Evolutionary conservation across 768 basidiomycete species (phyloP).

Genomic region (Favolaschia claudopus): DNA sequence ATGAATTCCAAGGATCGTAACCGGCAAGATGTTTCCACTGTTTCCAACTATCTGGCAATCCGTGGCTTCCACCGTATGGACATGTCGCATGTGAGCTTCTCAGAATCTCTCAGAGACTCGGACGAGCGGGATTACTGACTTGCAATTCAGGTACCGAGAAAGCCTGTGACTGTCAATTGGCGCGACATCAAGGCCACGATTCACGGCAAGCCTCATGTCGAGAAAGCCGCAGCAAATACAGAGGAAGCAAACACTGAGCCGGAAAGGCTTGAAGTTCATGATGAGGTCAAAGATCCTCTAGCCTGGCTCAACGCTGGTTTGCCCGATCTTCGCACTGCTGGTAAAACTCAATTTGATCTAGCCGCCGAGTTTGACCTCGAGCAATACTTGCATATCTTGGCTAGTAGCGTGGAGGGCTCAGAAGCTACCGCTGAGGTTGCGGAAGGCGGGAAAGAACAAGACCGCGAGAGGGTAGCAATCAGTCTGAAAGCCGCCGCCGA

Average conservation of each 20-base stretch:
- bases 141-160: background rate
- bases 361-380: conserved; percentile 4
- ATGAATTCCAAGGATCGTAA: background rate
- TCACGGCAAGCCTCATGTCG: background rate
- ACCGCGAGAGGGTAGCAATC: too few relatives aligned
- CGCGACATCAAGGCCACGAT: background rate
- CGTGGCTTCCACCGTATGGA: background rate
- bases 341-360: background rate
- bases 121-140: background rate
- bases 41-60: conserved; percentile 4
- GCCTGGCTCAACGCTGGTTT: conserved; percentile 2
- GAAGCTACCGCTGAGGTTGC: background rate
- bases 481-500: background rate
- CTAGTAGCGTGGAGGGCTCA: background rate
- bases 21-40: background rate
- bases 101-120: background rate
- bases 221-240: background rate
- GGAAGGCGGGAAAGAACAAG: background rate
- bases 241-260: background rate
- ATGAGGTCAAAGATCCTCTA: background rate
- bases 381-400: conserved; percentile 7
- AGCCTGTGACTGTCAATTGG: conserved; percentile 11
- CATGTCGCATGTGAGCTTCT: background rate
- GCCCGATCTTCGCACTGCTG: background rate
- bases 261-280: background rate